Evolutionary conservation across 164 flowering plant species (phyloP), one percentile per base, ranked within the genome.

Genomic region (Berberis vulgaris): DNA sequence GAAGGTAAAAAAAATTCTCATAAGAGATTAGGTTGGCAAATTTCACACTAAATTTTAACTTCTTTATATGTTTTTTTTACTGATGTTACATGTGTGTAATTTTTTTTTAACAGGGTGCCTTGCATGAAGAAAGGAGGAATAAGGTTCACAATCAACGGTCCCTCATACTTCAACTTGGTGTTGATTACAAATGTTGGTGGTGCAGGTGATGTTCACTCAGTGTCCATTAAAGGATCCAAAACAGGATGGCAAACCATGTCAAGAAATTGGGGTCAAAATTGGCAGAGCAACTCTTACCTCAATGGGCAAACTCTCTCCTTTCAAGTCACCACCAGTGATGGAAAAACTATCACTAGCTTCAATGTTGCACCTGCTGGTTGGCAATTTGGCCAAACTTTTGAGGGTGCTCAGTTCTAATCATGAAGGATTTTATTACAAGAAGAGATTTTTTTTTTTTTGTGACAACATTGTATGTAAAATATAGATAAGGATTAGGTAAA

Each of bases 241-340:
- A 73, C 86, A 12, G 63, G 71, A 0, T 87, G 90, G 94, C 86
- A 81, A 62, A 60, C 75, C 3, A 85, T 87, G 91, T 84, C 87
- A 26, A 75, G 87, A 49, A 86, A 84, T 45, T 86, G 92, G 92
- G 92, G 89, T 26, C 88, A 84, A 65, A 84, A 86, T 57, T 87
- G 93, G 93, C 88, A 87, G 65, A 83, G 84, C 77, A 79, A 80
- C 60, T 42, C 75, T 2, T 76, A 81, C 70, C 81, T 87, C n/a
- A 77, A 87, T 62, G 95, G 95, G 2, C 89, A 85, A 67, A 63
- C 75, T 65, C 80, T 88, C 49, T 88, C 95, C 6, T 86, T 86
- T 62, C 46, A 68, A 45, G 80, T 88, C 71, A 79, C 82, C 42
- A 73, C 95, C 39, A 73, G 95, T 54, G 82, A 88, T 70, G 89